Evolutionary conservation across 495 filamentous ascomycete species (phyloP).

Genomic region (Pyronema omphalodes): DNA sequence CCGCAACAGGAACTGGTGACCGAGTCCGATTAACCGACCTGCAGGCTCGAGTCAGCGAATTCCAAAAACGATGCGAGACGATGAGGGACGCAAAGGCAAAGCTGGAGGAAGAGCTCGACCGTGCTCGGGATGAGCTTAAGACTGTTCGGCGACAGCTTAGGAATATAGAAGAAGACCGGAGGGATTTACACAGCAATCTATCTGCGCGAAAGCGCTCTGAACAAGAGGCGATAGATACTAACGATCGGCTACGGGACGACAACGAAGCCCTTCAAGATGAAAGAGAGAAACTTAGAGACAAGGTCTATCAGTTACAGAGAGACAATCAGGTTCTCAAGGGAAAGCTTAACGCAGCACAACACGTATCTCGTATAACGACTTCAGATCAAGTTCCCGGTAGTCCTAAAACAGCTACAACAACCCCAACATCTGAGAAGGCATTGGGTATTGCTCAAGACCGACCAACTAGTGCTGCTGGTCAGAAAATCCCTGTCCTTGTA

Average conservation of each 20-base stretch:
- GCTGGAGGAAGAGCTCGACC: too few relatives aligned
- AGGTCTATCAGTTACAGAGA: neutral
- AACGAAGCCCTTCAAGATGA: neutral
- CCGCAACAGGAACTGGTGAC: neutral
- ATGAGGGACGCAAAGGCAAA: too few relatives aligned
- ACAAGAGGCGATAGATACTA: too few relatives aligned
- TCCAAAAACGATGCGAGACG: too few relatives aligned
- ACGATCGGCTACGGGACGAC: neutral
- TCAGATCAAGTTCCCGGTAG: neutral
- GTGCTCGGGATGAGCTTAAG: neutral
- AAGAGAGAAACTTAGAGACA: neutral
- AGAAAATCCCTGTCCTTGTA: neutral
- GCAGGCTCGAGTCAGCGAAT: neutral
- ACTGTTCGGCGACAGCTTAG: neutral
- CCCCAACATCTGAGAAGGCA: neutral
- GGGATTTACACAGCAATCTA: neutral
- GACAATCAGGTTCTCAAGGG: neutral
- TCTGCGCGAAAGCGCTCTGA: too few relatives aligned
- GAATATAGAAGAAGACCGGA: neutral
- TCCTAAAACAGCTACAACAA: neutral
- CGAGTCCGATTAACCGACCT: neutral
- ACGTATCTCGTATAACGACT: neutral
- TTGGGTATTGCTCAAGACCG: neutral
- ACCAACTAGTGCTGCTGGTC: neutral
- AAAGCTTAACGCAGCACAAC: neutral